A percentile compares a stretch with the other conserved stretches of the same genome.
Evolutionary conservation across 2,329 filamentous ascomycete genomes (phyloP).

Genomic region (Clonostachys rosea): DNA sequence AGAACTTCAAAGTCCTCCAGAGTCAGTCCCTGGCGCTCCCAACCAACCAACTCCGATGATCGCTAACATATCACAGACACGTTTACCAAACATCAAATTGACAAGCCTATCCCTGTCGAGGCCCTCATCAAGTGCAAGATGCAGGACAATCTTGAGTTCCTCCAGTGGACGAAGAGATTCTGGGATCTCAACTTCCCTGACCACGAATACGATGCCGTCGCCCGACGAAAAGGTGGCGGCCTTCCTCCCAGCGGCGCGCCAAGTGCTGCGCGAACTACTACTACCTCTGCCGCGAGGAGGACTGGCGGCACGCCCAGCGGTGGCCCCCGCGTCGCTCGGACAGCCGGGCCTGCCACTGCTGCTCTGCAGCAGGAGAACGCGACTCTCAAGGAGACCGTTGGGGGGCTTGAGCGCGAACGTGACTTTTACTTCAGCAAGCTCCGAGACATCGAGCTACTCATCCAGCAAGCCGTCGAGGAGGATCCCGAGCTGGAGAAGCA

Average conservation of each 20-base stretch:
- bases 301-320: constrained; percentile 63
- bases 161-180: constrained; percentile 94
- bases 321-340: constrained; percentile 38
- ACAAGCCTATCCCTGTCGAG: constrained; percentile 86
- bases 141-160: constrained; percentile 99
- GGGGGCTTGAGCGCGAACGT: constrained; percentile 87
- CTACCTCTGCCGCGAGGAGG: constrained; percentile 44
- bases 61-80: constrained; percentile 47
- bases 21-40: constrained; percentile 52
- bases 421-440: constrained; percentile 99
- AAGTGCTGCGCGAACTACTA: constrained; percentile 29
- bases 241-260: constrained; percentile 45
- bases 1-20: constrained; percentile 97
- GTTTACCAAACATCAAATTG: constrained; percentile 82
- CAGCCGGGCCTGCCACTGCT: constrained; percentile 55
- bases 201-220: constrained; percentile 90
- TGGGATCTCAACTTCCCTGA: constrained; percentile 99
- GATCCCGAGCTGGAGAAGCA: constrained; percentile 93
- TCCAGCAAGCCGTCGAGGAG: constrained; percentile 89
- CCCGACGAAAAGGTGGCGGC: constrained; percentile 73
- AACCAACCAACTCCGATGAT: constrained; percentile 1
- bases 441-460: constrained; percentile 89
- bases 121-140: constrained; percentile 96
- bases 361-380: constrained; percentile 81
- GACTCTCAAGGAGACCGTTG: constrained; percentile 91